These are phyloP conservation scores for Earliella scabrosa DNA, from an alignment of 1,284 basidiomycete species.

Conservation along the genomic window DNA sequence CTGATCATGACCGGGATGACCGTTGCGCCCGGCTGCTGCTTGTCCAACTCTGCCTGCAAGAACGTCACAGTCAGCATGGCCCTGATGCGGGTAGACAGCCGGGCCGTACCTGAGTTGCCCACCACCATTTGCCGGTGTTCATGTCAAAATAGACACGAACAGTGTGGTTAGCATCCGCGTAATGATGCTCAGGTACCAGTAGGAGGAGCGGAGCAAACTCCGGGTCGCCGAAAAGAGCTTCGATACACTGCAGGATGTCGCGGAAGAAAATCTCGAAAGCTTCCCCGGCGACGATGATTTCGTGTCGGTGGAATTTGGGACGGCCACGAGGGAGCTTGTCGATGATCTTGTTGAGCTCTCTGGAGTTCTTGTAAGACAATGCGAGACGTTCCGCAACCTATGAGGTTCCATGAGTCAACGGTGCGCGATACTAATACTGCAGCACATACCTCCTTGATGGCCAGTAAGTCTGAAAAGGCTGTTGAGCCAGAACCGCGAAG, in stretches of 20 bases:
- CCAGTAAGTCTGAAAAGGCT: slow-evolving; percentile 24
- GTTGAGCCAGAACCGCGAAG: slow-evolving; percentile 19
- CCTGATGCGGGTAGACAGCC: not conserved
- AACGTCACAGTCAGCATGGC: not conserved
- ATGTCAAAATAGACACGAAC: slow-evolving; percentile 29
- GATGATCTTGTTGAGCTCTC: slow-evolving; percentile 36
- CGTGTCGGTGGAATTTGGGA: slow-evolving; percentile 22
- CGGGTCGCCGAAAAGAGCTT: not conserved
- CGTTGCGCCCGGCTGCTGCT: slow-evolving; percentile 20
- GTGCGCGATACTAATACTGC: not conserved
- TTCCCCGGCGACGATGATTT: slow-evolving; percentile 29
- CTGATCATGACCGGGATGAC: slow-evolving; percentile 39
- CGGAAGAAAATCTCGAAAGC: slow-evolving; percentile 31
- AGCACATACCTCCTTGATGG: slow-evolving; percentile 24
- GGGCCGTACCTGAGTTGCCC: slow-evolving; percentile 36
- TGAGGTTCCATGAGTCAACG: not conserved
- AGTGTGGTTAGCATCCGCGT: slow-evolving; percentile 24
- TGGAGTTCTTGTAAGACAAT: slow-evolving; percentile 33
- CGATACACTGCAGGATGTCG: slow-evolving; percentile 22
- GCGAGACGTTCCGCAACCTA: slow-evolving; percentile 24
- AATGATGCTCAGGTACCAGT: slow-evolving; percentile 37
- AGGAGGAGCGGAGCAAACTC: slow-evolving; percentile 20
- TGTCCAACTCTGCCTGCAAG: not conserved
- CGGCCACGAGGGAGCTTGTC: slow-evolving; percentile 31
- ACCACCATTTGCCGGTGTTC: slow-evolving; percentile 40